These are phyloP conservation scores for Cercospora zeae-maydis DNA, from an alignment of 2,329 filamentous ascomycete genomes.

Conservation along the genomic window DNA sequence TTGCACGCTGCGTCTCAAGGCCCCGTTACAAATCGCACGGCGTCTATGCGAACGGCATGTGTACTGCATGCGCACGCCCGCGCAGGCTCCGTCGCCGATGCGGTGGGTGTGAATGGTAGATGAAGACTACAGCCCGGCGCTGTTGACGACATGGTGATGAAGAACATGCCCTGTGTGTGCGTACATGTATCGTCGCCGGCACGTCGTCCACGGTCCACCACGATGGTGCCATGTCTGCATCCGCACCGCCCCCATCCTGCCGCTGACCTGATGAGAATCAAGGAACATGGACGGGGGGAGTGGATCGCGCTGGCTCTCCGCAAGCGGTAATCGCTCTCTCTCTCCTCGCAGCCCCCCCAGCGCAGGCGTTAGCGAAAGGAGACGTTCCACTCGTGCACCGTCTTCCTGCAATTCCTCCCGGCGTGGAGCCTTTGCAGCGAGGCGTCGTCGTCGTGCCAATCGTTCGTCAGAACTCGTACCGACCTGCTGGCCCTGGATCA, in stretches of 20 bases:
- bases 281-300: neutral
- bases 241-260: neutral
- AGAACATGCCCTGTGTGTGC: too few relatives aligned
- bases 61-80: slow-evolving; percentile 19
- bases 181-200: neutral
- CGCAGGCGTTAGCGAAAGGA: slow-evolving; percentile 16
- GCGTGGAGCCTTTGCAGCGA: slow-evolving; percentile 9
- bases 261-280: neutral
- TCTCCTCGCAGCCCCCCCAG: slow-evolving; percentile 8
- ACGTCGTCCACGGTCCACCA: neutral
- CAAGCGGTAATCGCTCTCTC: slow-evolving; percentile 12
- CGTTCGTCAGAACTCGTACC: slow-evolving; percentile 10
- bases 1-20: neutral
- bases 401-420: neutral
- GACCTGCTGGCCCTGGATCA: slow-evolving; percentile 14
- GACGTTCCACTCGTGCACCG: slow-evolving; percentile 7
- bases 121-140: neutral
- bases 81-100: slow-evolving; percentile 7
- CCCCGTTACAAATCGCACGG: slow-evolving; percentile 23
- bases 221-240: slow-evolving; percentile 1
- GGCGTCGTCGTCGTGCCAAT: slow-evolving; percentile 11
- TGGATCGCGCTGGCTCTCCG: neutral
- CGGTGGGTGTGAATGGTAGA: slow-evolving; percentile 12
- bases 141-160: too few relatives aligned
- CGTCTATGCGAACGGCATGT: slow-evolving; percentile 25